These are phyloP conservation scores for Lecanicillium sp. DNA, from an alignment of 2,329 filamentous ascomycete species.

Conservation along the genomic window DNA sequence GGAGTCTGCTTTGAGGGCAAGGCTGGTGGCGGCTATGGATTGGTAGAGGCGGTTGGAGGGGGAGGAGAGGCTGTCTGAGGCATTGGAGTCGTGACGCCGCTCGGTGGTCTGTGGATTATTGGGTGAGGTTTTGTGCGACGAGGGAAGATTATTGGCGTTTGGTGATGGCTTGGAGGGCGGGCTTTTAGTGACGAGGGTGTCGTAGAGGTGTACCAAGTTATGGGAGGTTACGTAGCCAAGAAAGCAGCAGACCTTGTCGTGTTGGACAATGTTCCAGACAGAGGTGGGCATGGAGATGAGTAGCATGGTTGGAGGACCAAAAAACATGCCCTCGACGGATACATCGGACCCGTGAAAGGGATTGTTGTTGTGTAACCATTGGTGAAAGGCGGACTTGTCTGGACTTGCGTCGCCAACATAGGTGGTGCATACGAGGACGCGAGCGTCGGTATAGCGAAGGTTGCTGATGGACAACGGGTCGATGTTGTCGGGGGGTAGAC, in stretches of 20 bases:
- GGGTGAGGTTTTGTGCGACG: no score
- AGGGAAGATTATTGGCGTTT: no score
- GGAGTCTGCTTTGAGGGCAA: slow-evolving; percentile 22
- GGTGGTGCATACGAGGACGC: slow-evolving; percentile 58
- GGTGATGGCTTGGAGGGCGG: no score
- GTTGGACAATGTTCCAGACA: slow-evolving; percentile 56
- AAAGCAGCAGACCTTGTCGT: slow-evolving; percentile 59
- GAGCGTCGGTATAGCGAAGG: slow-evolving; percentile 50
- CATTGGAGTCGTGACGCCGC: no score
- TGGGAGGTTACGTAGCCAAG: slow-evolving; percentile 58
- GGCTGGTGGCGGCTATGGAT: slow-evolving; percentile 4
- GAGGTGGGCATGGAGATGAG: slow-evolving; percentile 57
- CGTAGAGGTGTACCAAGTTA: slow-evolving; percentile 58
- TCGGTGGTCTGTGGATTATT: no score
- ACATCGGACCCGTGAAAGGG: slow-evolving; percentile 50
- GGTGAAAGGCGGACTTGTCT: slow-evolving; percentile 58
- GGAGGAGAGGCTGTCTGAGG: slow-evolving; percentile 19
- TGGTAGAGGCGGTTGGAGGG: slow-evolving; percentile 2
- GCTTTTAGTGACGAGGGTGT: slow-evolving; percentile 39
- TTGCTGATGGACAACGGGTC: slow-evolving; percentile 36
- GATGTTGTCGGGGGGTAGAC: slow-evolving; percentile 19
- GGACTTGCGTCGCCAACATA: slow-evolving; percentile 58
- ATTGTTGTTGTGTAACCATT: slow-evolving; percentile 51
- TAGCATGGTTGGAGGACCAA: slow-evolving; percentile 57
- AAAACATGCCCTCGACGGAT: slow-evolving; percentile 58